phyloP scores from a whole-genome alignment of 2,329 filamentous ascomycete species.

The Coniochaeta prunicola region DNA sequence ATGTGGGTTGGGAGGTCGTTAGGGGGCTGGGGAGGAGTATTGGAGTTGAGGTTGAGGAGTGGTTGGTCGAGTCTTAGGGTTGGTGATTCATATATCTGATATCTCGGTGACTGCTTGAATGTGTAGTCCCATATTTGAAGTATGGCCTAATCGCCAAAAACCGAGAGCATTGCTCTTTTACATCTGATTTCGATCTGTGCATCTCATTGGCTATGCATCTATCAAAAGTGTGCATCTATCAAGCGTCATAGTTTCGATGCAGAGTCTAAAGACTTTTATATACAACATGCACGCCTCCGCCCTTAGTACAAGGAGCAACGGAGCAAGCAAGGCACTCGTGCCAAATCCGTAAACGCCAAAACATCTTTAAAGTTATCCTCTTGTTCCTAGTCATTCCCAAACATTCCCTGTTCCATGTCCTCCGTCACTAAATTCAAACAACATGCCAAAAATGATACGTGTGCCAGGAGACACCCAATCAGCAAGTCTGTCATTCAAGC shows the following conservation, averaged over 20 bases:
- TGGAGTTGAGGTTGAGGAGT: conserved; percentile 73
- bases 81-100: neutral
- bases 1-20: conserved; percentile 72
- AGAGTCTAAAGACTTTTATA: neutral
- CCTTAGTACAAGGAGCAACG: neutral
- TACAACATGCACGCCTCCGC: neutral
- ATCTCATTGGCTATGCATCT: neutral
- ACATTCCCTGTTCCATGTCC: neutral
- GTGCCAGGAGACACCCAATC: neutral
- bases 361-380: neutral
- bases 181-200: neutral
- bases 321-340: neutral
- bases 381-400: conserved; percentile 1
- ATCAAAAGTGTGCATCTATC: neutral
- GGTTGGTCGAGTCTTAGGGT: conserved; percentile 47
- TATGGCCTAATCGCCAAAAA: too few species aligned
- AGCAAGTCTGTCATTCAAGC: conserved; percentile 1
- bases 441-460: neutral
- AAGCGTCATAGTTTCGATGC: neutral
- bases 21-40: conserved; percentile 63
- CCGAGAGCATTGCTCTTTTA: too few species aligned
- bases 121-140: neutral
- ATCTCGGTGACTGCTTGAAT: neutral
- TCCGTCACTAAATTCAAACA: neutral
- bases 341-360: neutral